Evolutionary conservation across 2,329 filamentous ascomycete genomes (phyloP).

Genomic region (Aspergillus eucalypticola): DNA sequence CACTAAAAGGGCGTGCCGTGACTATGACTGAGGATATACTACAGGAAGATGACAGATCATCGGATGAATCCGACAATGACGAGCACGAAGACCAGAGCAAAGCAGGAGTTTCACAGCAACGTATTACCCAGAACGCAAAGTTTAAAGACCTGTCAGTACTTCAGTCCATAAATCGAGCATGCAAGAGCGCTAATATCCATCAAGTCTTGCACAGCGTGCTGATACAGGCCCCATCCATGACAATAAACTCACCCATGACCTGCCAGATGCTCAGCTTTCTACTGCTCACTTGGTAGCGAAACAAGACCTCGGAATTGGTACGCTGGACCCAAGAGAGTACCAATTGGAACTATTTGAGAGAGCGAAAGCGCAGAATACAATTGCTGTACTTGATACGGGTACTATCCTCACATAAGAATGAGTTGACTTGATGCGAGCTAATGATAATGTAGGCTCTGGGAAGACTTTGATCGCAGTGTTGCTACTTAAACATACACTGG

Average conservation of each 20-base stretch:
- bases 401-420: neutral
- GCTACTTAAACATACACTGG: conserved; percentile 73
- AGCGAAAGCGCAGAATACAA: conserved; percentile 81
- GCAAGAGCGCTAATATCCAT: conserved; percentile 10
- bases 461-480: conserved; percentile 96
- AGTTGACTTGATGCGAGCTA: neutral
- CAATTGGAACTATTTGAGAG: conserved; percentile 88
- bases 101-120: conserved; percentile 45
- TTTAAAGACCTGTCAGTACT: conserved; percentile 51
- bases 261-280: conserved; percentile 51
- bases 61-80: conserved; percentile 34
- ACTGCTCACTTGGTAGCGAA: conserved; percentile 56
- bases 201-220: conserved; percentile 45
- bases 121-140: conserved; percentile 52
- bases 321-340: conserved; percentile 81
- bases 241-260: conserved; percentile 33
- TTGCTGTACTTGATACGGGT: conserved; percentile 93
- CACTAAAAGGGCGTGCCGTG: neutral
- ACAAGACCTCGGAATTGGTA: conserved; percentile 59
- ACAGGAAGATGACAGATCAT: conserved; percentile 16
- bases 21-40: too few species aligned
- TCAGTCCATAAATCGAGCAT: neutral
- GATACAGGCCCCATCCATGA: conserved; percentile 44
- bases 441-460: conserved; percentile 66
- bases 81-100: conserved; percentile 21